Conservation (phyloP, 2,329 filamentous ascomycete genomes). For the Periconia sp. region DNA sequence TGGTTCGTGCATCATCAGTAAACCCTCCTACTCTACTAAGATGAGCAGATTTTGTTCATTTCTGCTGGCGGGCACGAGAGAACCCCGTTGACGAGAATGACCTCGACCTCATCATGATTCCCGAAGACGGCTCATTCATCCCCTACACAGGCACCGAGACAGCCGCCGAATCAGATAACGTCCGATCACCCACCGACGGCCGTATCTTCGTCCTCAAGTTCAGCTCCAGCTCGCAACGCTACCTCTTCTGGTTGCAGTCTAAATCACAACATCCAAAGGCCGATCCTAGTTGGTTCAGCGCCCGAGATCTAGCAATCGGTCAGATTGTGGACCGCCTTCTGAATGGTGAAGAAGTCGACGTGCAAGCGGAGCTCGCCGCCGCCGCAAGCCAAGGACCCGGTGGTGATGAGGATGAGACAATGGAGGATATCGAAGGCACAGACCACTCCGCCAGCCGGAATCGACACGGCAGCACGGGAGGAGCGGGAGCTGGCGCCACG, state of each 20-base stretch:
- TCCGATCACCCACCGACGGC: conserved; percentile 75
- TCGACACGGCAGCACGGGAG: conserved; percentile 64
- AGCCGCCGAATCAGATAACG: conserved; percentile 59
- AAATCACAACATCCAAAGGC: conserved; percentile 76
- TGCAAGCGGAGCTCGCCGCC: conserved; percentile 69
- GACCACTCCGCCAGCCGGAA: conserved; percentile 42
- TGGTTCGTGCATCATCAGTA: conserved; percentile 59
- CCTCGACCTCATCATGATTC: conserved; percentile 92
- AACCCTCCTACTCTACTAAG: conserved; percentile 15
- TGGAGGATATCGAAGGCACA: conserved; percentile 63
- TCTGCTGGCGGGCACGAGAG: conserved; percentile 91
- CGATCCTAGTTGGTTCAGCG: conserved; percentile 80
- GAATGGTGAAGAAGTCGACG: conserved; percentile 87
- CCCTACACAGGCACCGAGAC: conserved; percentile 69
- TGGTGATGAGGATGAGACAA: conserved; percentile 71
- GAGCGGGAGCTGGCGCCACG: conserved; percentile 84
- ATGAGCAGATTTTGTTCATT: conserved; percentile 79
- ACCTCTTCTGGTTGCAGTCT: conserved; percentile 97
- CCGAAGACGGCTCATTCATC: conserved; percentile 83
- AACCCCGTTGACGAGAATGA: conserved; percentile 75
- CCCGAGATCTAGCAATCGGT: conserved; percentile 84
- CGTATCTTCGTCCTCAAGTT: conserved; percentile 95
- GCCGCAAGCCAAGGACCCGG: conserved; percentile 65
- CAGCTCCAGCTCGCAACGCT: conserved; percentile 84
- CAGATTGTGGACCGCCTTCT: conserved; percentile 84